Base-by-base conservation (phyloP, 768 basidiomycete species). In the Inosperma sp. region DNA sequence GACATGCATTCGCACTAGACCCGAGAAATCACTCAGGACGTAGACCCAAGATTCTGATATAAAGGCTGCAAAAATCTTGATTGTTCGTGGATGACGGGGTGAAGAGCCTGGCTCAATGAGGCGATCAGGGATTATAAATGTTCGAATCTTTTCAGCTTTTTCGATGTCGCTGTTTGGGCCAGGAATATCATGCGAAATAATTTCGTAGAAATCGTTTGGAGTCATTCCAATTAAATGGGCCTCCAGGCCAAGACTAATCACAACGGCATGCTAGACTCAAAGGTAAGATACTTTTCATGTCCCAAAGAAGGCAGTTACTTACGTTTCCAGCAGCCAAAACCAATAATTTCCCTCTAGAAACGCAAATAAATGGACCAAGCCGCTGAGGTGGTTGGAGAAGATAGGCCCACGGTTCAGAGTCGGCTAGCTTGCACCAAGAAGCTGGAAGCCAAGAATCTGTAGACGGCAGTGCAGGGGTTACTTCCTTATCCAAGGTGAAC, bases 11-110 rank as follows among this genome's bases (percentile, higher is more conserved):
- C 49, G n/a, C 9, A 42, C 40, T 7, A 59, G 39, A 6, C 49
- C 37, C 3, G 46, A 30, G 17, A 53, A 56, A 23, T 59, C 55
- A 27, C 47, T 40, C 8, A 59, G 22, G 10, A 46, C 40, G 30
- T 43, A 49, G 2, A 46, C 52, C 42, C 47, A 48, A 3, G 48
- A 19, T 7, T 41, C 17, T 7, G 55, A 53, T 3, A 59, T 48
- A 48, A 59, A 59, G 3, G 57, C 57, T 2, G 55, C 55, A 34
- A 59, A 30, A 14, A 59, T 56, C 12, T 52, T 51, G 14, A 59
- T 54, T 6, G 31, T 43, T 25, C 44, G 13, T n/a, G 44, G 27
- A 5, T 14, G 19, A 7, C 8, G 16, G 5, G 27, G 43, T 12
- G 51, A 48, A 10, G 46, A 56, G 29, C 22, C 12, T 12, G 43